Percentiles rank a stretch among this genome's conserved stretches.
Evolutionary conservation across 306 rosid genomes (phyloP).

Genomic region (Ammopiptanthus mongolicus): DNA sequence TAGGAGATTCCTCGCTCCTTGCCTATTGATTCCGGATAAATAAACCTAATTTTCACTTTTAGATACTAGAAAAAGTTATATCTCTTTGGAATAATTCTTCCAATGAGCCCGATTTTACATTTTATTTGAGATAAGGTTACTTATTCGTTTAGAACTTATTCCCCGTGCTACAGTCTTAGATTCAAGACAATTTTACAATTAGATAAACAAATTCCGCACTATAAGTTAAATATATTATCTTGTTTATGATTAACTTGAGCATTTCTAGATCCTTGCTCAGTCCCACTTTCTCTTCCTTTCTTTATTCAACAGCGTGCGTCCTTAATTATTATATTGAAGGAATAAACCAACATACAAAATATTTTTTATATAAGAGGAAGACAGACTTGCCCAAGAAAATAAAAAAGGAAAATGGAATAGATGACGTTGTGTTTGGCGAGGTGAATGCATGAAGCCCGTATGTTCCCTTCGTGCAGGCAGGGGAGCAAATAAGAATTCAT

Average conservation of each 20-base stretch:
- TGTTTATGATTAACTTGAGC: not conserved
- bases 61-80: not conserved
- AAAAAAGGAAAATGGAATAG: not conserved
- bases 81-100: not conserved
- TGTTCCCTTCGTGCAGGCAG: conserved; percentile 53
- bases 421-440: conserved; percentile 15
- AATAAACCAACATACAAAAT: not conserved
- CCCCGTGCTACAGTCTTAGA: not conserved
- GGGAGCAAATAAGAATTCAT: conserved; percentile 41
- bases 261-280: not conserved
- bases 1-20: not conserved
- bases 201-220: not conserved
- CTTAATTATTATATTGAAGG: conserved; percentile 6
- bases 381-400: not conserved
- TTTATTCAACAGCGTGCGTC: not conserved
- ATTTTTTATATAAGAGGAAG: not conserved
- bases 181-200: not conserved
- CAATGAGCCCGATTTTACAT: not conserved
- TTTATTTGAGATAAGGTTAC: not conserved
- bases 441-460: not conserved
- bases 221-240: conserved; percentile 11
- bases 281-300: not conserved
- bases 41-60: not conserved
- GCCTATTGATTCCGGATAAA: not conserved
- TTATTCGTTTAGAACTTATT: not conserved